A percentile compares a stretch with the other conserved stretches of the same genome.
phyloP scores from a whole-genome alignment of 208 protist species.

The Trypanosoma melophagium region DNA sequence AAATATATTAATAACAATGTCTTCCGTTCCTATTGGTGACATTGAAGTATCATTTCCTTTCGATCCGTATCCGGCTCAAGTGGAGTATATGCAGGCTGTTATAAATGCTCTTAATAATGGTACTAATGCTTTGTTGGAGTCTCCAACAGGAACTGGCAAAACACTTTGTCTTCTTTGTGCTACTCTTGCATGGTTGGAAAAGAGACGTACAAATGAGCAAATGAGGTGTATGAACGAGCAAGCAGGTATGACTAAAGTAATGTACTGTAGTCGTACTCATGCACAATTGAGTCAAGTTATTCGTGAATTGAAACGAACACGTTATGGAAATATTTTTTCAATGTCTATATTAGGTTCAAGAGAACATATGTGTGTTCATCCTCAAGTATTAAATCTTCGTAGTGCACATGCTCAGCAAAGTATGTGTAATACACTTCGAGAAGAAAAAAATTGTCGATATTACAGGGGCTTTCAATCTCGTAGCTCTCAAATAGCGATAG shows the following conservation, averaged over 20 bases:
- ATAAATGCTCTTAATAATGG: conserved; percentile 82
- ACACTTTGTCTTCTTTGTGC: conserved; percentile 97
- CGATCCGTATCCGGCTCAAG: conserved; percentile 91
- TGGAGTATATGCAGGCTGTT: conserved; percentile 94
- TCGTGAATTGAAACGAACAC: conserved; percentile 93
- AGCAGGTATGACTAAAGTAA: conserved; percentile 41
- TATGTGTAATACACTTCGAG: conserved; percentile 69
- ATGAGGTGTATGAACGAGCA: background rate
- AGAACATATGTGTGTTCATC: conserved; percentile 97
- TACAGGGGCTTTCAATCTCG: conserved; percentile 50
- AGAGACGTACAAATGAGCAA: background rate
- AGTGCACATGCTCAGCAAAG: conserved; percentile 63
- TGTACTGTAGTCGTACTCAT: conserved; percentile 98
- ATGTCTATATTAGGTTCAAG: conserved; percentile 94
- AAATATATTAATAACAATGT: conserved; percentile 20
- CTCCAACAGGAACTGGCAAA: conserved; percentile 98
- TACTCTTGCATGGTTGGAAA: conserved; percentile 87
- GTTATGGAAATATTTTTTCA: conserved; percentile 69
- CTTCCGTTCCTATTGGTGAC: conserved; percentile 43
- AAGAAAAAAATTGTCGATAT: conserved; percentile 75
- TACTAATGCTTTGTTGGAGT: conserved; percentile 95
- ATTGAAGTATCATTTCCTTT: conserved; percentile 90
- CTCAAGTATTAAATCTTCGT: conserved; percentile 66
- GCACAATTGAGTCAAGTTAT: conserved; percentile 98
- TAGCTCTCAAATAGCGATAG: conserved; percentile 5